Evolutionary conservation across 2,329 filamentous ascomycete species (phyloP).

Genomic region (Nemania serpens): DNA sequence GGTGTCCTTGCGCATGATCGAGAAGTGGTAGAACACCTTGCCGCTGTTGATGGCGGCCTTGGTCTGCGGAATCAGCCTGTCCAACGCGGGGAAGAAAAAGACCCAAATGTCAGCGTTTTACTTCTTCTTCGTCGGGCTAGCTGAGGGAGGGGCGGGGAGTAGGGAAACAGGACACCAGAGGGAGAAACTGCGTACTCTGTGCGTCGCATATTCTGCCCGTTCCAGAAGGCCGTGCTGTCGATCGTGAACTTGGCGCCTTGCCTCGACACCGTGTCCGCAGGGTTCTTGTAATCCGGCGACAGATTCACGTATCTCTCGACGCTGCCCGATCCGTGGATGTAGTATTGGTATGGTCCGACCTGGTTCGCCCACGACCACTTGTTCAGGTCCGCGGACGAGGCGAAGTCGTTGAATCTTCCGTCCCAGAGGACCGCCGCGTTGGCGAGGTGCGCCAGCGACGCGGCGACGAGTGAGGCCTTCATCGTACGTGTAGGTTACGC

Average conservation of each 20-base stretch:
- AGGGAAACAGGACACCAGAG: background rate
- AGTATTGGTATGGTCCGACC: slow-evolving; percentile 70
- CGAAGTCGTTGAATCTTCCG: slow-evolving; percentile 62
- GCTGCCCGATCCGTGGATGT: slow-evolving; percentile 68
- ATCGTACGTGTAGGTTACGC: slow-evolving; percentile 20
- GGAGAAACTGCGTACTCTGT: slow-evolving; percentile 54
- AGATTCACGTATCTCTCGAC: slow-evolving; percentile 67
- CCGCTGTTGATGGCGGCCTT: slow-evolving; percentile 66
- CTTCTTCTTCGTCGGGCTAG: too few relatives aligned
- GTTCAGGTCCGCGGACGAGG: slow-evolving; percentile 54
- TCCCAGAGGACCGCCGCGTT: slow-evolving; percentile 61
- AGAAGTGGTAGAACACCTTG: slow-evolving; percentile 75
- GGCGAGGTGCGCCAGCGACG: slow-evolving; percentile 31
- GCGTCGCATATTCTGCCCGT: slow-evolving; percentile 72
- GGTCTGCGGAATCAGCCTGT: slow-evolving; percentile 70
- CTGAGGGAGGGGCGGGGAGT: background rate
- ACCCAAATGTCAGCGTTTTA: background rate
- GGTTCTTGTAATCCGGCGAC: slow-evolving; percentile 65
- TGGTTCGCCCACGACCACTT: slow-evolving; percentile 67
- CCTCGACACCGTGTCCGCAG: slow-evolving; percentile 62
- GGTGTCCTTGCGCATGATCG: slow-evolving; percentile 60
- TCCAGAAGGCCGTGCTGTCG: slow-evolving; percentile 68
- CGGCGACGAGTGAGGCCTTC: slow-evolving; percentile 31
- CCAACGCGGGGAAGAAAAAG: background rate
- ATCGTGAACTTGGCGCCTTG: slow-evolving; percentile 74